Conservation (phyloP, 140 eudicot genomes). For the Bidens hawaiensis region DNA sequence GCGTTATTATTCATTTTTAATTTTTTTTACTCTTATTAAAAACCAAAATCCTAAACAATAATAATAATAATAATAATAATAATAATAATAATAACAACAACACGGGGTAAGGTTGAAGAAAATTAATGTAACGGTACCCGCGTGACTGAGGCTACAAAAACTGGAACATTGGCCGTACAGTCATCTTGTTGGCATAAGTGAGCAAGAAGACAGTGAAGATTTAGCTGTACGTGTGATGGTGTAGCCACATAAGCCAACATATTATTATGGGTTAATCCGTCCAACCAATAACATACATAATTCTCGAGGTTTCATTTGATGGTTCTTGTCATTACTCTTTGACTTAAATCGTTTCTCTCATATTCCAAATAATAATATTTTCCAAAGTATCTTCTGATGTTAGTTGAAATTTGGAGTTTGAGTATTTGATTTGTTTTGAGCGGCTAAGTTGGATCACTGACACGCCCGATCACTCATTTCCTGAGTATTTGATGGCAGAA, state of each 20-base stretch:
- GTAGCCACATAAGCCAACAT: not conserved
- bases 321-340: not conserved
- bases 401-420: too few relatives aligned
- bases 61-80: too few relatives aligned
- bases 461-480: too few relatives aligned
- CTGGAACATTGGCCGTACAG: constrained; percentile 38
- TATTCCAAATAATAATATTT: not conserved
- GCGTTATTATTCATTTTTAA: too few relatives aligned
- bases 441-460: too few relatives aligned
- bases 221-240: constrained; percentile 12
- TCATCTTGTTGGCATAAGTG: constrained; percentile 19
- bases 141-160: constrained; percentile 14
- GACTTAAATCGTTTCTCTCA: not conserved
- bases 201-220: constrained; percentile 8
- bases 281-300: constrained; percentile 20
- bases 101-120: constrained; percentile 5
- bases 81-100: not conserved
- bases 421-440: too few relatives aligned
- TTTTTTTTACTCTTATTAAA: too few relatives aligned
- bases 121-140: constrained; percentile 16
- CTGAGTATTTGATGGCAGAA: constrained; percentile 40
- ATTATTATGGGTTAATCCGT: constrained; percentile 43
- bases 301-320: constrained; percentile 10
- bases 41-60: not conserved
- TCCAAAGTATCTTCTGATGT: not conserved